Conservation (phyloP, 2,329 filamentous ascomycete species). For the Fusarium miscanthi region DNA sequence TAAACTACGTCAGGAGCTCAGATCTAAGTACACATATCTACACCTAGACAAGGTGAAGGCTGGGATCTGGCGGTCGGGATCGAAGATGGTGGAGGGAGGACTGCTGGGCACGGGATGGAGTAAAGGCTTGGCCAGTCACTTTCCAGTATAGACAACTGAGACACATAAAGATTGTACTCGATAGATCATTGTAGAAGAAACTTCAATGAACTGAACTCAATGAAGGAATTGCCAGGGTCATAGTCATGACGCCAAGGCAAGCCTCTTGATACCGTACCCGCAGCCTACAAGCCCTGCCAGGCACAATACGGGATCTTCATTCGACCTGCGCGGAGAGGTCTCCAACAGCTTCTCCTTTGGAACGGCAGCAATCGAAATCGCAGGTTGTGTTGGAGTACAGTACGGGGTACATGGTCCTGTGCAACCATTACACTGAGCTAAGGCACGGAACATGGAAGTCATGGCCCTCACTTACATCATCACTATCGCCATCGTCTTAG, state of each 20-base stretch:
- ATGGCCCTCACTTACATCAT: conserved; percentile 40
- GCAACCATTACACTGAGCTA: conserved; percentile 37
- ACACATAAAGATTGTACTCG: not conserved
- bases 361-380: conserved; percentile 1
- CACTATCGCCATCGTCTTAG: conserved; percentile 27
- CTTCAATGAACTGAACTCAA: not conserved
- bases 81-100: conserved; percentile 22
- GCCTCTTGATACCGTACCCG: not conserved
- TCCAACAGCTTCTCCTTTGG: conserved; percentile 10
- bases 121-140: not conserved
- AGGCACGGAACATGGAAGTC: conserved; percentile 34
- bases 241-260: conserved; percentile 2
- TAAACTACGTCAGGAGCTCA: conserved; percentile 36
- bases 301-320: conserved; percentile 3
- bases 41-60: conserved; percentile 15
- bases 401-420: conserved; percentile 28
- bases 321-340: not conserved
- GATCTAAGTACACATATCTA: conserved; percentile 18
- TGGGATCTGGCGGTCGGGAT: conserved; percentile 30
- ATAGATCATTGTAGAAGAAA: not conserved
- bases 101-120: conserved; percentile 10
- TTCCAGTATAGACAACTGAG: not conserved
- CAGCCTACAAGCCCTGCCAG: conserved; percentile 2
- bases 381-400: conserved; percentile 6
- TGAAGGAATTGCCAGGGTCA: not conserved